Conservation (phyloP, 2,329 filamentous ascomycete species). For the Malbranchea zuffiana region DNA sequence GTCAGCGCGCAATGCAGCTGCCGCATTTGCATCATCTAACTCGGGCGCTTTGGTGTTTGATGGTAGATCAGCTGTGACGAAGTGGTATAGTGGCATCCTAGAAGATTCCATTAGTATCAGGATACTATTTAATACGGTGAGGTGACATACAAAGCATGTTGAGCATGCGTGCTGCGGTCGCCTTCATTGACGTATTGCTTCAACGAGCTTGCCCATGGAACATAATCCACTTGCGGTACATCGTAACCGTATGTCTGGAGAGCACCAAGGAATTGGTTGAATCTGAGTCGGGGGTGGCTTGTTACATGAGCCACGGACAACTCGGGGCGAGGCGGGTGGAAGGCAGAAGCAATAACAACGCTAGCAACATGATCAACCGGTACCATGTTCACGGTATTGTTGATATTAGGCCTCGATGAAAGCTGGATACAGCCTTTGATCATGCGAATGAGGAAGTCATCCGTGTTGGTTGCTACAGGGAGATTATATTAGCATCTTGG, state of each 20-base stretch:
- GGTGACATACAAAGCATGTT: conserved; percentile 32
- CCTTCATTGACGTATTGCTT: conserved; percentile 56
- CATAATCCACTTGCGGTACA: conserved; percentile 56
- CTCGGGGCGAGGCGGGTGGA: conserved; percentile 49
- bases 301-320: conserved; percentile 66
- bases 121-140: background rate
- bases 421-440: conserved; percentile 82
- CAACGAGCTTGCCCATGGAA: conserved; percentile 56
- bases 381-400: conserved; percentile 81
- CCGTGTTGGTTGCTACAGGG: conserved; percentile 53
- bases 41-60: conserved; percentile 59
- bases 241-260: conserved; percentile 64
- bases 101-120: conserved; percentile 5
- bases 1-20: conserved; percentile 53
- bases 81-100: conserved; percentile 59
- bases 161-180: conserved; percentile 55
- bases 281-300: conserved; percentile 62
- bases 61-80: conserved; percentile 60
- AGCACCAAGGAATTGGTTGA: conserved; percentile 64
- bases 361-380: conserved; percentile 74
- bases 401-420: conserved; percentile 58
- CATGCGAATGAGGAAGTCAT: conserved; percentile 84
- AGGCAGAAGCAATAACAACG: conserved; percentile 63
- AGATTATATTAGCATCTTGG: background rate
- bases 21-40: conserved; percentile 61